Evolutionary conservation across 208 protist species (phyloP).

Genomic region (Trypanosoma lewisi): DNA sequence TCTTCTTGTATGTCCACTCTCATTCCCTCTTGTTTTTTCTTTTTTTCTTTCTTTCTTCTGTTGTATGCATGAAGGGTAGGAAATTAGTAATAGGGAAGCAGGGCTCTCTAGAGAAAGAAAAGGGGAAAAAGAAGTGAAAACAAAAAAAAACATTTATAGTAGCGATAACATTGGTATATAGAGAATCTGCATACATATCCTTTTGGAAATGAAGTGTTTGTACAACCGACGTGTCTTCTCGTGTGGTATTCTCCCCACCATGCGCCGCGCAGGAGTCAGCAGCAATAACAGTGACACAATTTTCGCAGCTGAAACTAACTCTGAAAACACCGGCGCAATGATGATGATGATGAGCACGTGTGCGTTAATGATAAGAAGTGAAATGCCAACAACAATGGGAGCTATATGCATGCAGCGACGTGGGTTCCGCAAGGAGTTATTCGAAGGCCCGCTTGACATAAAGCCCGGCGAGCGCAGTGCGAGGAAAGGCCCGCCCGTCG

Average conservation of each 20-base stretch:
- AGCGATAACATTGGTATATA: background rate
- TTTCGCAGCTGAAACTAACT: background rate
- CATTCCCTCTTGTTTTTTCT: background rate
- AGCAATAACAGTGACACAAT: background rate
- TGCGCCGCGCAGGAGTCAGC: background rate
- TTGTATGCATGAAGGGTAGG: too few species aligned
- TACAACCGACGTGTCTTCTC: background rate
- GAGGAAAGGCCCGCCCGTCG: conserved; percentile 78
- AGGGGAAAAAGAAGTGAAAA: background rate
- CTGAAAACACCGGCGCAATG: background rate
- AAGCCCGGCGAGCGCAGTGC: conserved; percentile 69
- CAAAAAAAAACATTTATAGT: background rate
- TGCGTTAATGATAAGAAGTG: background rate
- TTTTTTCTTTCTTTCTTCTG: background rate
- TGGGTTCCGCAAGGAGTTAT: conserved; percentile 77
- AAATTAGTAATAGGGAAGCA: too few species aligned
- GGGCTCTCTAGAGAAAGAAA: background rate
- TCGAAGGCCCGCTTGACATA: conserved; percentile 77
- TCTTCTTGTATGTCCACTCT: background rate
- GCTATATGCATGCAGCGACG: conserved; percentile 22
- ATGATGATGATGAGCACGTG: background rate
- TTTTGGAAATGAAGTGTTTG: background rate
- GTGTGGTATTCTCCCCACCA: background rate
- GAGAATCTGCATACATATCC: too few species aligned
- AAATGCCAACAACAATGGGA: background rate